These are phyloP conservation scores for Boletus sp. DNA, from an alignment of 768 basidiomycete species.

Conservation along the genomic window DNA sequence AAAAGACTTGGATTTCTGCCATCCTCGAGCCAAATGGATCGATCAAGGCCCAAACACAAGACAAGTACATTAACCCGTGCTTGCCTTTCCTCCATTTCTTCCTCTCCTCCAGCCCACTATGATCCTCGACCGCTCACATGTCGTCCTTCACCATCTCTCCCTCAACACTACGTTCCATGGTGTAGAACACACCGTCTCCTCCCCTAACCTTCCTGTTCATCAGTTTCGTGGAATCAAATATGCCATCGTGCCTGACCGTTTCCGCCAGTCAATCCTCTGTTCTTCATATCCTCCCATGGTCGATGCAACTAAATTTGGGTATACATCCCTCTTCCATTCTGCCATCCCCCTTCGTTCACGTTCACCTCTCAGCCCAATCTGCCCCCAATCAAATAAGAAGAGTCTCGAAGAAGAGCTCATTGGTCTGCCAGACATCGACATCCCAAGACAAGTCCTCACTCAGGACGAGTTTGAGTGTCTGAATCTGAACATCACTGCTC, in stretches of 20 bases:
- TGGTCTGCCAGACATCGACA: slow-evolving; percentile 50
- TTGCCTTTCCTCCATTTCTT: not conserved
- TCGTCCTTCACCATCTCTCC: slow-evolving; percentile 46
- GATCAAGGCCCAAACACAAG: slow-evolving; percentile 19
- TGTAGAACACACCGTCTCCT: slow-evolving; percentile 58
- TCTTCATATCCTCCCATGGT: slow-evolving; percentile 55
- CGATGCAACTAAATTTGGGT: slow-evolving; percentile 71
- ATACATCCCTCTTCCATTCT: slow-evolving; percentile 21
- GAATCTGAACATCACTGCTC: slow-evolving; percentile 78
- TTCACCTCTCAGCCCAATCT: slow-evolving; percentile 56
- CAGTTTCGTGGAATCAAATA: slow-evolving; percentile 82
- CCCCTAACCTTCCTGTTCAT: slow-evolving; percentile 53
- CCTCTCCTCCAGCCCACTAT: slow-evolving; percentile 16
- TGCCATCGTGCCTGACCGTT: slow-evolving; percentile 68
- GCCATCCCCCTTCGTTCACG: not conserved
- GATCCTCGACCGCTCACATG: slow-evolving; percentile 29
- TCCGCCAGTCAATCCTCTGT: slow-evolving; percentile 67
- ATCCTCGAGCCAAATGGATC: slow-evolving; percentile 17
- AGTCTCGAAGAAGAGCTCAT: slow-evolving; percentile 62
- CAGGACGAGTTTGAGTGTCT: slow-evolving; percentile 80
- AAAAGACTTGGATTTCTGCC: slow-evolving; percentile 21
- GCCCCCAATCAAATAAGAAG: slow-evolving; percentile 57
- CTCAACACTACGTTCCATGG: slow-evolving; percentile 69
- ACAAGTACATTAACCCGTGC: slow-evolving; percentile 16
- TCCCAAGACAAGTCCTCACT: slow-evolving; percentile 53